These are phyloP conservation scores for Candida anglica DNA, from an alignment of 805 yeast species.

Conservation along the genomic window DNA sequence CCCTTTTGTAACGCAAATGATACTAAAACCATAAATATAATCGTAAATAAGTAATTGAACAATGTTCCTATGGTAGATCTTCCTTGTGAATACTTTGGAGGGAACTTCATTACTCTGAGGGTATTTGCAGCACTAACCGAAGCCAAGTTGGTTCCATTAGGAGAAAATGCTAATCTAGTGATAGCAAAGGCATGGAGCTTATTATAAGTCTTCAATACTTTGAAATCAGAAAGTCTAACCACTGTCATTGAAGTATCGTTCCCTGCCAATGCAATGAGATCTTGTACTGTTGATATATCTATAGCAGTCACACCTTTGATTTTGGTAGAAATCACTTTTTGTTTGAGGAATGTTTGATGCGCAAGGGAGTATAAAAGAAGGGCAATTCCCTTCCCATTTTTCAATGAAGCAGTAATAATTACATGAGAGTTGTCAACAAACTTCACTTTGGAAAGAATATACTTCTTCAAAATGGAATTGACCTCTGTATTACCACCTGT, in stretches of 20 bases:
- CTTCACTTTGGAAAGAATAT: constrained; percentile 39
- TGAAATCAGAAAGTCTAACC: constrained; percentile 49
- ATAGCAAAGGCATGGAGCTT: constrained; percentile 77
- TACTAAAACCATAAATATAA: constrained; percentile 25
- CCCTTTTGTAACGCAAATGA: constrained; percentile 32
- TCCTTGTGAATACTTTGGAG: constrained; percentile 43
- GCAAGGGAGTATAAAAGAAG: constrained; percentile 43
- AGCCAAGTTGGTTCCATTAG: constrained; percentile 62
- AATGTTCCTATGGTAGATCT: constrained; percentile 33
- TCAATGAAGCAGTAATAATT: constrained; percentile 28
- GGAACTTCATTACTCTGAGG: constrained; percentile 58
- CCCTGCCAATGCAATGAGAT: constrained; percentile 54
- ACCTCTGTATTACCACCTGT: constrained; percentile 15
- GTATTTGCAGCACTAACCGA: constrained; percentile 77
- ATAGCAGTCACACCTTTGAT: constrained; percentile 53
- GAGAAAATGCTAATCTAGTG: constrained; percentile 67
- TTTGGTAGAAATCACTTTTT: constrained; percentile 40
- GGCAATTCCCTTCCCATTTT: constrained; percentile 32
- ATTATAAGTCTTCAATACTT: constrained; percentile 44
- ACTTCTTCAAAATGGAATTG: constrained; percentile 17
- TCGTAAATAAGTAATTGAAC: constrained; percentile 30
- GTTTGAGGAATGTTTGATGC: constrained; percentile 38
- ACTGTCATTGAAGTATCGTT: constrained; percentile 65
- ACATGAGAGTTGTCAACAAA: constrained; percentile 33
- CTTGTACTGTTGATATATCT: constrained; percentile 39